These are phyloP conservation scores for Corynespora cassiicola DNA, from an alignment of 2,329 filamentous ascomycete genomes.

Conservation along the genomic window DNA sequence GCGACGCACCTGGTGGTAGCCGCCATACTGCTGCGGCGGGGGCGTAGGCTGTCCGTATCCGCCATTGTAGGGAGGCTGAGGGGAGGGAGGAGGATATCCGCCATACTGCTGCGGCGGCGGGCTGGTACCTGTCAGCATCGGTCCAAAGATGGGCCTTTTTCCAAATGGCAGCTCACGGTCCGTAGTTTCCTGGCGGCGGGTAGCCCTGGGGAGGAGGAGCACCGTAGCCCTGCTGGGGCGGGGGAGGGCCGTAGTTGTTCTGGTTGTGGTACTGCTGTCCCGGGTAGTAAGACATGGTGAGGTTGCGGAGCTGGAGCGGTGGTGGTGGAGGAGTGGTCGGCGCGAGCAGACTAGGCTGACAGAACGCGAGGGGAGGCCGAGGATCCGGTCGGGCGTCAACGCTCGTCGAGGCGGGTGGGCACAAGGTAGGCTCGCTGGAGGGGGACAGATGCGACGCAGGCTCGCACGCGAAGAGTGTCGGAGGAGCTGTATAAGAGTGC, in stretches of 20 bases:
- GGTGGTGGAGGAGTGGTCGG: constrained; percentile 5
- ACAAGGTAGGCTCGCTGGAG: not conserved
- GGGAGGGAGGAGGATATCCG: constrained; percentile 45
- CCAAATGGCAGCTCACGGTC: constrained; percentile 29
- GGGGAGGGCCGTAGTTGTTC: constrained; percentile 46
- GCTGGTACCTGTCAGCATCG: constrained; percentile 13
- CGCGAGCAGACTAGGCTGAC: constrained; percentile 2
- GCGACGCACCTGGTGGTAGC: constrained; percentile 50
- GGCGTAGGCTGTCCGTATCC: constrained; percentile 45
- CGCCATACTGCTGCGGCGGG: constrained; percentile 51
- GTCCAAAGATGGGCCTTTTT: not conserved
- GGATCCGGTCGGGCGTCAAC: constrained; percentile 5
- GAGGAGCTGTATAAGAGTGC: too few relatives aligned
- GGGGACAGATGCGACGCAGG: not conserved
- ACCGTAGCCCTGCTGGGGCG: constrained; percentile 45
- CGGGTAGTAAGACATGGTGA: constrained; percentile 49
- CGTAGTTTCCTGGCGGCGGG: constrained; percentile 32
- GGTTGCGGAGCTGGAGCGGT: constrained; percentile 5
- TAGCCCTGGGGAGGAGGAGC: constrained; percentile 40
- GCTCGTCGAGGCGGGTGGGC: not conserved
- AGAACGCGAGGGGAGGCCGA: constrained; percentile 13
- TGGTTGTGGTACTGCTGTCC: constrained; percentile 50
- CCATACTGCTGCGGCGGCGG: constrained; percentile 45
- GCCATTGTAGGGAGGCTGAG: constrained; percentile 46
- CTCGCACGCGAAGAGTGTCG: too few relatives aligned